Conservation (phyloP, 352 stramenopile species). For the Globisporangium nagaii region DNA sequence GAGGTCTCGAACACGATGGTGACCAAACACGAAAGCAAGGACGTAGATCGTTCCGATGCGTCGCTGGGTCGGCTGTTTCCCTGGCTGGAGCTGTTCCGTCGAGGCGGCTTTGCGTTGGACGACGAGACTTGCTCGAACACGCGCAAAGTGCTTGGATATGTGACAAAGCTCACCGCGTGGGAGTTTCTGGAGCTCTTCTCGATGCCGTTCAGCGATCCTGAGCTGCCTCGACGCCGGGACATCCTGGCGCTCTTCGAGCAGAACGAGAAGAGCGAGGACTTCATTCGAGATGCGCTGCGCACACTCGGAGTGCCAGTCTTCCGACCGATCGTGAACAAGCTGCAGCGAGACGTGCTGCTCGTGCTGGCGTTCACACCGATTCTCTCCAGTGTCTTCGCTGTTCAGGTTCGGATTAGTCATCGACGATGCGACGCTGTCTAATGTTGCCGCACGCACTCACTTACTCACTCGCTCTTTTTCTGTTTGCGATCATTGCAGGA, state of each 20-base stretch:
- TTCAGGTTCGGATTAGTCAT: conserved; percentile 43
- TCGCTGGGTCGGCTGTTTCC: conserved; percentile 31
- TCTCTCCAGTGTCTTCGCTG: conserved; percentile 72
- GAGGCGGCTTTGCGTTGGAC: conserved; percentile 41
- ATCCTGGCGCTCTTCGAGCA: conserved; percentile 61
- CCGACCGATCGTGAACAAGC: conserved; percentile 25
- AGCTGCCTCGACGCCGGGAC: conserved; percentile 49
- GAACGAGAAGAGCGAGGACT: conserved; percentile 50
- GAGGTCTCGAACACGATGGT: conserved; percentile 12
- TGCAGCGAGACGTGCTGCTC: conserved; percentile 39
- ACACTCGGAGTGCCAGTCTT: conserved; percentile 48
- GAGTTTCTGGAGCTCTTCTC: conserved; percentile 81
- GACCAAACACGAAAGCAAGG: conserved; percentile 7
- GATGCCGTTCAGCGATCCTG: conserved; percentile 63
- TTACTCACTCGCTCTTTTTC: not conserved
- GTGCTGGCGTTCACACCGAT: conserved; percentile 66
- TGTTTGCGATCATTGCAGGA: conserved; percentile 25
- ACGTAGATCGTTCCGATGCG: not conserved
- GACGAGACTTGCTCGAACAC: conserved; percentile 40
- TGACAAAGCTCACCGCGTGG: conserved; percentile 46
- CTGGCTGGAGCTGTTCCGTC: conserved; percentile 70
- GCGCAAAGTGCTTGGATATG: conserved; percentile 32
- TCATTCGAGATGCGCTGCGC: conserved; percentile 40
- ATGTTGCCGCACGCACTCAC: not conserved
- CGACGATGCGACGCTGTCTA: not conserved